A percentile compares a stretch with the other conserved stretches of the same genome.
Evolutionary conservation across 1,284 basidiomycete genomes (phyloP).

Genomic region (Irpex lacteus): DNA sequence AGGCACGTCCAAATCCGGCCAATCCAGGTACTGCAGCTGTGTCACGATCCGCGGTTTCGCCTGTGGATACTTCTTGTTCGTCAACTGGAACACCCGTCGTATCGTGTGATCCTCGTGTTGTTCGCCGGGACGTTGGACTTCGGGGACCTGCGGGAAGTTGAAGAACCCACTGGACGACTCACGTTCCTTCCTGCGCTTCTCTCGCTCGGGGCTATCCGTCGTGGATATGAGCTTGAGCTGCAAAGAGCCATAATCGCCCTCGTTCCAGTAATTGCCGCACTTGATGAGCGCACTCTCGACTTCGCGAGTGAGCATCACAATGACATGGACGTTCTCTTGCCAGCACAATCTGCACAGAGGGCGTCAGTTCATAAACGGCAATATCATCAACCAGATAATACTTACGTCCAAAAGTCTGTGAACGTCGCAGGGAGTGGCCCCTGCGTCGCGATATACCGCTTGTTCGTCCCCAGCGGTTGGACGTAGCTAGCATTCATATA

Average conservation of each 20-base stretch:
- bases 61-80: conserved; percentile 56
- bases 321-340: conserved; percentile 79
- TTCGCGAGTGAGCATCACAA: conserved; percentile 91
- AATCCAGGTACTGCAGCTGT: conserved; percentile 88
- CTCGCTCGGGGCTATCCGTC: conserved; percentile 34
- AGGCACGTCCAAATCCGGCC: conserved; percentile 95
- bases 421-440: conserved; percentile 91
- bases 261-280: conserved; percentile 90
- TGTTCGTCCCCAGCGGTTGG: conserved; percentile 77
- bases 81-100: conserved; percentile 69
- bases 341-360: conserved; percentile 58
- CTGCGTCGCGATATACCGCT: conserved; percentile 94
- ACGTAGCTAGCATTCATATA: conserved; percentile 94
- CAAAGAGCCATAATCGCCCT: conserved; percentile 69
- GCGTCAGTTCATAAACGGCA: neutral
- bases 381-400: conserved; percentile 19
- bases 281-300: conserved; percentile 88
- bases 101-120: conserved; percentile 39
- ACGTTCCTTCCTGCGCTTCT: conserved; percentile 25
- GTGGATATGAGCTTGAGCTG: conserved; percentile 63
- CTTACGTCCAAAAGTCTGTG: conserved; percentile 94
- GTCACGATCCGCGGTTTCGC: conserved; percentile 59
- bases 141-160: conserved; percentile 15
- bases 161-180: conserved; percentile 32
- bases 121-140: conserved; percentile 1